Conservation (phyloP, 371 early-diverging fungal species). For the Mucor irregularis region DNA sequence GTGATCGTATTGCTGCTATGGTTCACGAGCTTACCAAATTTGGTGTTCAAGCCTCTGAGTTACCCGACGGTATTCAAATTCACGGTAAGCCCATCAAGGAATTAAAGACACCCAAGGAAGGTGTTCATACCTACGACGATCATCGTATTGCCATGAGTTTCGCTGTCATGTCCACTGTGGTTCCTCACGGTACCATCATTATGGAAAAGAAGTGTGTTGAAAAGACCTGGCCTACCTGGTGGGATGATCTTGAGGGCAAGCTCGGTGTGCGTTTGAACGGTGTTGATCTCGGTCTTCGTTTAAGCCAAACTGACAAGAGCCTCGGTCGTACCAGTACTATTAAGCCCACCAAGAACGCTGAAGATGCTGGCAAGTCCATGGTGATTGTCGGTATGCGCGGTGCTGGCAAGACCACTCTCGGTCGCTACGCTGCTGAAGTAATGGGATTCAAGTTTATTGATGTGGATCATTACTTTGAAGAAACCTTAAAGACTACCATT, state of each 20-base stretch:
- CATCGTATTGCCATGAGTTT: conserved; percentile 98
- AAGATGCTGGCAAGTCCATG: conserved; percentile 55
- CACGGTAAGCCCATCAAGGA: conserved; percentile 66
- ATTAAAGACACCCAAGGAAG: conserved; percentile 61
- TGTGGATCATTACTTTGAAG: conserved; percentile 85
- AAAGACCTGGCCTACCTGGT: conserved; percentile 98
- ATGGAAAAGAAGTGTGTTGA: conserved; percentile 95
- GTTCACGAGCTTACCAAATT: conserved; percentile 88
- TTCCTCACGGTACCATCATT: conserved; percentile 76
- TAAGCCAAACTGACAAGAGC: conserved; percentile 37
- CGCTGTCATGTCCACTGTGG: conserved; percentile 79
- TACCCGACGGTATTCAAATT: conserved; percentile 91
- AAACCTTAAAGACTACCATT: conserved; percentile 65
- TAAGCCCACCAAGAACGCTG: neutral
- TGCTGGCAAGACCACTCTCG: conserved; percentile 92
- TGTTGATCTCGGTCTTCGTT: conserved; percentile 61
- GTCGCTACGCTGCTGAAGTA: conserved; percentile 68
- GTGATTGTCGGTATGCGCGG: conserved; percentile 97
- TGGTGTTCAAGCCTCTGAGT: conserved; percentile 83
- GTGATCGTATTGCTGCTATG: conserved; percentile 97
- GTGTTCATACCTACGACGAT: conserved; percentile 93
- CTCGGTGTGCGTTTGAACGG: conserved; percentile 77
- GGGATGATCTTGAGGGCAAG: conserved; percentile 86
- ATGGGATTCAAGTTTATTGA: conserved; percentile 82
- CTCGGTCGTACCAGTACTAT: conserved; percentile 22